Conservation (phyloP, 2,329 filamentous ascomycete genomes). For the Fusarium aywerte region DNA sequence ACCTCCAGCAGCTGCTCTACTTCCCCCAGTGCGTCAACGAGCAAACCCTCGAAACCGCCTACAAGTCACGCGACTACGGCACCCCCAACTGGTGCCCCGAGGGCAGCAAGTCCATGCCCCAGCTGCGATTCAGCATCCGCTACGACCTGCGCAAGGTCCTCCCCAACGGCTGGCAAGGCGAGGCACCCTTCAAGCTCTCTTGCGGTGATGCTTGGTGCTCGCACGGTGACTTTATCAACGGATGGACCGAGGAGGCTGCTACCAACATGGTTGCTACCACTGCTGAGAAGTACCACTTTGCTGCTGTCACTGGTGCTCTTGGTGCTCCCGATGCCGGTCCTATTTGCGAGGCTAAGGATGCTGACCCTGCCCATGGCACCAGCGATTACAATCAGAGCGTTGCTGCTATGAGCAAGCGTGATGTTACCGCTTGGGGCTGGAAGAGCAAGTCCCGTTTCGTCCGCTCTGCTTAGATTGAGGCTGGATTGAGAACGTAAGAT, state of each 20-base stretch:
- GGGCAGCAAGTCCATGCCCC: conserved; percentile 58
- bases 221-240: conserved; percentile 62
- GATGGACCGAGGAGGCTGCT: conserved; percentile 50
- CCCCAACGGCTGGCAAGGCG: conserved; percentile 58
- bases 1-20: conserved; percentile 40
- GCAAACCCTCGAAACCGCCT: conserved; percentile 37
- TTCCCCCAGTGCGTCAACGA: conserved; percentile 43
- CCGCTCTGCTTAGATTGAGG: conserved; percentile 15
- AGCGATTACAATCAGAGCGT: conserved; percentile 50
- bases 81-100: conserved; percentile 53
- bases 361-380: conserved; percentile 55
- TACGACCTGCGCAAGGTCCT: conserved; percentile 58
- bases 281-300: conserved; percentile 51
- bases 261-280: conserved; percentile 55
- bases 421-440: conserved; percentile 34
- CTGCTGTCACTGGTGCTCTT: conserved; percentile 44
- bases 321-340: conserved; percentile 26
- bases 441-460: conserved; percentile 28
- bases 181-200: conserved; percentile 56
- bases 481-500: background rate
- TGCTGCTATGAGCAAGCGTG: conserved; percentile 36
- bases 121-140: conserved; percentile 59
- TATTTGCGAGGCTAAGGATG: conserved; percentile 51
- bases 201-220: conserved; percentile 55
- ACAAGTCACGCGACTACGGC: conserved; percentile 33